These are phyloP conservation scores for Irpex rosettiformis DNA, from an alignment of 1,284 basidiomycete genomes.

Conservation along the genomic window DNA sequence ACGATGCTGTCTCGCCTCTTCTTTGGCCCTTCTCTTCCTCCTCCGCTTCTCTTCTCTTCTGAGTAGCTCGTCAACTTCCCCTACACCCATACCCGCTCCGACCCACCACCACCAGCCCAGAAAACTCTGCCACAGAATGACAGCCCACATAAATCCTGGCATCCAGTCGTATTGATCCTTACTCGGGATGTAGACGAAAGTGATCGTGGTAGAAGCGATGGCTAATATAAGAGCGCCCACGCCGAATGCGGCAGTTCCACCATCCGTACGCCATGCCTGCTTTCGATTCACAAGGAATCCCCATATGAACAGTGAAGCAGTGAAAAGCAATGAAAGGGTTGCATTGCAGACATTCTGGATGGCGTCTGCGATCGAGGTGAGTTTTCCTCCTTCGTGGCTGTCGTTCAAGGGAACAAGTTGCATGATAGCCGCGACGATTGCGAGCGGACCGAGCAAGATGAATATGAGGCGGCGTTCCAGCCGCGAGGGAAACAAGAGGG, in stretches of 20 bases:
- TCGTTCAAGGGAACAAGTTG: constrained; percentile 76
- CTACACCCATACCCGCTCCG: constrained; percentile 76
- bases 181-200: constrained; percentile 80
- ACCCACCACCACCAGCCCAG: constrained; percentile 99
- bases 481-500: constrained; percentile 91
- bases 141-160: constrained; percentile 80
- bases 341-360: constrained; percentile 95
- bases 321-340: constrained; percentile 92
- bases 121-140: constrained; percentile 91
- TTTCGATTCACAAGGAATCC: constrained; percentile 87
- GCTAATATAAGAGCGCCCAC: constrained; percentile 78
- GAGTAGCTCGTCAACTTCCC: constrained; percentile 60
- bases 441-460: constrained; percentile 85
- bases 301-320: constrained; percentile 88
- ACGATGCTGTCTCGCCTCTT: constrained; percentile 37
- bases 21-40: constrained; percentile 38
- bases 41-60: constrained; percentile 56
- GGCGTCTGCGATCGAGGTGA: constrained; percentile 67
- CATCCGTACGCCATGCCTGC: constrained; percentile 93
- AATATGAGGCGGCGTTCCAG: constrained; percentile 90
- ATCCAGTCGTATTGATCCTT: constrained; percentile 86
- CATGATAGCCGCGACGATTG: constrained; percentile 81
- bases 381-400: constrained; percentile 26
- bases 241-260: constrained; percentile 94
- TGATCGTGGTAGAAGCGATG: constrained; percentile 75